Percentiles rank a stretch among this genome's conserved stretches.
Conservation (phyloP, 208 protist species). For the Perkinsela sp. region DNA sequence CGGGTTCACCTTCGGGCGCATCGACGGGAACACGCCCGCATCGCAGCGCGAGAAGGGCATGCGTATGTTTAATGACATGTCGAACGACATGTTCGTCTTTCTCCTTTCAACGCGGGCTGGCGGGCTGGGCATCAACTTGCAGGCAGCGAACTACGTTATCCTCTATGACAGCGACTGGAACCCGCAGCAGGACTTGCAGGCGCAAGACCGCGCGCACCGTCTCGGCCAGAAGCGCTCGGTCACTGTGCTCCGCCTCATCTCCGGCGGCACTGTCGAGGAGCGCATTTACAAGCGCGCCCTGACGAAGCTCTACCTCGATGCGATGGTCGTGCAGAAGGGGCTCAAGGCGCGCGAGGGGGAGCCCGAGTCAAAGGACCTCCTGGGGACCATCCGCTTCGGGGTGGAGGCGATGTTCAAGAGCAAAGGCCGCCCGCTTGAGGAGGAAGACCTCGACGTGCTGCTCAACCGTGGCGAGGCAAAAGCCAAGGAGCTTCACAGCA, state of each 20-base stretch:
- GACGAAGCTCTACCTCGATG: constrained; percentile 90
- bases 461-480: constrained; percentile 58
- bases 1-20: constrained; percentile 41
- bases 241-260: constrained; percentile 83
- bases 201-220: constrained; percentile 86
- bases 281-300: constrained; percentile 86
- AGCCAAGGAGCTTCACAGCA: constrained; percentile 34
- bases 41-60: constrained; percentile 68
- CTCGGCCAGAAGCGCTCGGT: constrained; percentile 91
- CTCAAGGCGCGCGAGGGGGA: constrained; percentile 15
- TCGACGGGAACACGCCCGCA: constrained; percentile 62
- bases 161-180: constrained; percentile 97
- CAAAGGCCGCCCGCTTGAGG: constrained; percentile 55
- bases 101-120: constrained; percentile 88
- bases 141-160: constrained; percentile 90
- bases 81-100: constrained; percentile 78
- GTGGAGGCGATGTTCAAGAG: constrained; percentile 85
- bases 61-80: constrained; percentile 66
- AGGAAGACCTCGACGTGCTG: constrained; percentile 91
- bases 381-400: constrained; percentile 88
- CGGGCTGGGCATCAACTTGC: constrained; percentile 93
- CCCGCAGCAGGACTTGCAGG: constrained; percentile 90
- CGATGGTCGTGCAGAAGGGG: constrained; percentile 88
- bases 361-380: constrained; percentile 71
- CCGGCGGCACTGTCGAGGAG: constrained; percentile 86